These are phyloP conservation scores for Myochromella boudieri DNA, from an alignment of 768 basidiomycete genomes.

Conservation along the genomic window DNA sequence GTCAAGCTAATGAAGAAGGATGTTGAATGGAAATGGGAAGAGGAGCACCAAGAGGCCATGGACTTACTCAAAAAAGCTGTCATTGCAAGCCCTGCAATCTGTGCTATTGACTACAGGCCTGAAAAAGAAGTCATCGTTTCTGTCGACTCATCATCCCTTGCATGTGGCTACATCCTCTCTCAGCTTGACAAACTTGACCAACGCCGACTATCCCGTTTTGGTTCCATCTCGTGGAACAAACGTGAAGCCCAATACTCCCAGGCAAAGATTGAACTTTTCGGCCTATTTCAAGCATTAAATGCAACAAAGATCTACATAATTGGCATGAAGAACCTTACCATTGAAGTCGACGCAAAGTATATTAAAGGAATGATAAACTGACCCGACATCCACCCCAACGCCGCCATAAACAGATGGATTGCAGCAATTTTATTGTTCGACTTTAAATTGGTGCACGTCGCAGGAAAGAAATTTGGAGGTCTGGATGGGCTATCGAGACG, in stretches of 20 bases:
- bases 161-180: too few relatives aligned
- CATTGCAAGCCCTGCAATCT: too few relatives aligned
- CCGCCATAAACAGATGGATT: constrained; percentile 40
- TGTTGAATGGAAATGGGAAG: too few relatives aligned
- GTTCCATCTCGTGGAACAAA: constrained; percentile 17
- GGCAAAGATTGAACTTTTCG: too few relatives aligned
- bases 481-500: constrained; percentile 4
- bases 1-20: too few relatives aligned
- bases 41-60: constrained; percentile 14
- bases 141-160: constrained; percentile 25
- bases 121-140: constrained; percentile 22
- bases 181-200: too few relatives aligned
- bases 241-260: constrained; percentile 24
- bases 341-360: too few relatives aligned
- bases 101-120: constrained; percentile 28
- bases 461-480: constrained; percentile 9
- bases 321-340: constrained; percentile 39
- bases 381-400: constrained; percentile 34
- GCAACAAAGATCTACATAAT: constrained; percentile 29
- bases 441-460: constrained; percentile 36
- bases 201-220: too few relatives aligned
- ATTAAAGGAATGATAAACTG: too few relatives aligned
- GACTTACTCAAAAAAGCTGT: constrained; percentile 22
- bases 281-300: constrained; percentile 21
- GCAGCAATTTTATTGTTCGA: too few relatives aligned